Base-by-base conservation (phyloP, 2,329 filamentous ascomycete genomes). In the Stemphylium beticola region DNA sequence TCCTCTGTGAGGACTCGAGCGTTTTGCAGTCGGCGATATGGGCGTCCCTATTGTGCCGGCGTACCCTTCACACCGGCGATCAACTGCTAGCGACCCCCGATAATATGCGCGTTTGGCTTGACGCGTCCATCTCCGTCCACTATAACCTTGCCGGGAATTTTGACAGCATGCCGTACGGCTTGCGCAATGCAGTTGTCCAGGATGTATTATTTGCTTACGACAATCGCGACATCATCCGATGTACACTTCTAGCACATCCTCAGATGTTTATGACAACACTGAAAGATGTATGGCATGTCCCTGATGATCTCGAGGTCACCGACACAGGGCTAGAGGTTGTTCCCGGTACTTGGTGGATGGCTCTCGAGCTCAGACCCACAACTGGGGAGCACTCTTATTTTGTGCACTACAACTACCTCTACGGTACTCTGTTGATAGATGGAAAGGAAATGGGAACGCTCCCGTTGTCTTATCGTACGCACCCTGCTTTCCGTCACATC, bases 21-120 rank as follows among this genome's bases (percentile, higher is more conserved):
- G 76, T 75, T 22, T 71, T 73, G 5, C 76, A 63, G 0, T 85
- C 83, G 56, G 78, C 78, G 0, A 76, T 88, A 0, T 81, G 80
- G 71, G 81, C 85, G 0, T 81, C 86, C 0, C 56, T 89, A 0
- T 72, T 89, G 0, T 88, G 85, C 45, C 74, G 79, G 20, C 73
- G 77, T 2, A 84, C 82, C 0, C 82, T 82, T 49, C 66, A 73
- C 39, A n/a, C 61, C 3, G 33, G 55, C 53, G 12, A 24, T 26
- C 26, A 46, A 10, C 4, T 20, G n/a, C 26, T 42, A 12, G 4
- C n/a, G 7, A n/a, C 36, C 22, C 8, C 54, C 76, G 17, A 31
- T 41, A 2, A 53, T 12, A 22, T 60, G 24, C 49, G 39, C 5
- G 29, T 37, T 10, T 80, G 79, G 42, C 61, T 81, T 26, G 64